phyloP scores from a whole-genome alignment of 805 yeast species.

The Spathaspora sp. region DNA sequence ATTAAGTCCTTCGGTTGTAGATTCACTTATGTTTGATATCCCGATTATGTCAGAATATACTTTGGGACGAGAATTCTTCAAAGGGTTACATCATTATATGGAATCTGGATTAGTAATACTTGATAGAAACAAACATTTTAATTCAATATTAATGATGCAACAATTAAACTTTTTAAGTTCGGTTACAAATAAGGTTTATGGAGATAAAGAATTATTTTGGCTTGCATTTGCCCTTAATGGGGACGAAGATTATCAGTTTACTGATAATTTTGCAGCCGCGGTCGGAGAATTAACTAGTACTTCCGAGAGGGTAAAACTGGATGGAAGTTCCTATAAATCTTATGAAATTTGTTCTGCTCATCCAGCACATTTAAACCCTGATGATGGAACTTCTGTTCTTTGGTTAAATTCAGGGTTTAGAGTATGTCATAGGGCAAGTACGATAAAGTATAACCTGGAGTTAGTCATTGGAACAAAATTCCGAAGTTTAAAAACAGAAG shows the following conservation, averaged over 20 bases:
- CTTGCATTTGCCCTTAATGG: conserved; percentile 51
- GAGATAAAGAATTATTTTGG: conserved; percentile 80
- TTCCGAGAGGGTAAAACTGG: conserved; percentile 20
- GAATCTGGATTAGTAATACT: conserved; percentile 34
- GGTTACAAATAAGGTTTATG: conserved; percentile 44
- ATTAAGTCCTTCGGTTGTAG: conserved; percentile 36
- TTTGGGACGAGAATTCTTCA: conserved; percentile 22
- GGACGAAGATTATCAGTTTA: conserved; percentile 51
- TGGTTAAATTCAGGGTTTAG: conserved; percentile 44
- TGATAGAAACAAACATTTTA: conserved; percentile 25
- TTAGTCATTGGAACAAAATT: conserved; percentile 13
- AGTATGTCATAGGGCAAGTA: conserved; percentile 24
- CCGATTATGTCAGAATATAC: conserved; percentile 32
- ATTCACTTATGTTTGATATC: conserved; percentile 21
- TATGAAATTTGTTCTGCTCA: conserved; percentile 38
- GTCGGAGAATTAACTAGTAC: conserved; percentile 37
- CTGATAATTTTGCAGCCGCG: conserved; percentile 50
- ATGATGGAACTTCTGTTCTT: conserved; percentile 31
- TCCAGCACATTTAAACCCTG: conserved; percentile 35
- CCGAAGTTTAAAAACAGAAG: conserved; percentile 13
- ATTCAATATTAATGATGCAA: conserved; percentile 27
- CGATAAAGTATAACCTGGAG: conserved; percentile 17
- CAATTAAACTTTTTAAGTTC: conserved; percentile 20
- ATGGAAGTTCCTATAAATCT: conserved; percentile 17
- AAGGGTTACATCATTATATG: conserved; percentile 36